Evolutionary conservation across 2,329 filamentous ascomycete species (phyloP).

Genomic region (Aspergillus unguis): DNA sequence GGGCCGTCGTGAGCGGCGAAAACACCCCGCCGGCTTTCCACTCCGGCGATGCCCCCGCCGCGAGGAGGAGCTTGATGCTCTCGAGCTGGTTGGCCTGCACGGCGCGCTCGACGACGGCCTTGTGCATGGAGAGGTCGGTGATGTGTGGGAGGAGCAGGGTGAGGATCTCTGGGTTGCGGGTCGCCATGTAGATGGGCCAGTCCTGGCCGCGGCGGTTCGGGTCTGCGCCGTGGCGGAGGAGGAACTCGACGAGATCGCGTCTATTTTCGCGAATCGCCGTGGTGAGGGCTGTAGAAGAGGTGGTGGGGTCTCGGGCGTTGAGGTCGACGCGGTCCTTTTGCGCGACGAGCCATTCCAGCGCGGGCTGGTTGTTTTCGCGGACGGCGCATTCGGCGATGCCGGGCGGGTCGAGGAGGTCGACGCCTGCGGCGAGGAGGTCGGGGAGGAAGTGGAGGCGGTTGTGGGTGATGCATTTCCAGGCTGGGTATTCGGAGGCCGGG

Average conservation of each 20-base stretch:
- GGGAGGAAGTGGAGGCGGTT: slow-evolving; percentile 60
- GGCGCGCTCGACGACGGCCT: slow-evolving; percentile 65
- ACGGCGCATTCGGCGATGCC: slow-evolving; percentile 66
- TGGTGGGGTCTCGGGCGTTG: slow-evolving; percentile 56
- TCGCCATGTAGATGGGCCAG: slow-evolving; percentile 69
- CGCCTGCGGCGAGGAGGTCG: slow-evolving; percentile 58
- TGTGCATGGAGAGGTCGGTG: slow-evolving; percentile 33
- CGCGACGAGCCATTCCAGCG: slow-evolving; percentile 59
- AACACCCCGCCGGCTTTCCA: slow-evolving; percentile 72
- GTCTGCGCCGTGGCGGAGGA: slow-evolving; percentile 59
- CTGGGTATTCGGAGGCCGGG: slow-evolving; percentile 61
- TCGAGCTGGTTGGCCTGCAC: slow-evolving; percentile 65
- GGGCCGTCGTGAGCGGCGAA: slow-evolving; percentile 64
- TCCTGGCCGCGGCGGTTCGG: slow-evolving; percentile 63
- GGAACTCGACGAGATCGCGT: slow-evolving; percentile 57
- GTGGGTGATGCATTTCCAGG: slow-evolving; percentile 67
- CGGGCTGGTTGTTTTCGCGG: slow-evolving; percentile 59
- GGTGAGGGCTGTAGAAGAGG: slow-evolving; percentile 60
- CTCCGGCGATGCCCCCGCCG: slow-evolving; percentile 64
- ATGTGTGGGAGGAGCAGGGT: slow-evolving; percentile 57
- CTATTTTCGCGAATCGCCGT: slow-evolving; percentile 63
- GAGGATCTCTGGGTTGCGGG: slow-evolving; percentile 59
- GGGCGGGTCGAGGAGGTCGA: slow-evolving; percentile 57
- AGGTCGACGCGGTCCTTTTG: slow-evolving; percentile 56
- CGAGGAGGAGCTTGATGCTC: slow-evolving; percentile 63